Percentiles rank a stretch among this genome's conserved stretches.
These are phyloP conservation scores for Cardiospermum halicacabum DNA, from an alignment of 345 rosid species.

Conservation along the genomic window DNA sequence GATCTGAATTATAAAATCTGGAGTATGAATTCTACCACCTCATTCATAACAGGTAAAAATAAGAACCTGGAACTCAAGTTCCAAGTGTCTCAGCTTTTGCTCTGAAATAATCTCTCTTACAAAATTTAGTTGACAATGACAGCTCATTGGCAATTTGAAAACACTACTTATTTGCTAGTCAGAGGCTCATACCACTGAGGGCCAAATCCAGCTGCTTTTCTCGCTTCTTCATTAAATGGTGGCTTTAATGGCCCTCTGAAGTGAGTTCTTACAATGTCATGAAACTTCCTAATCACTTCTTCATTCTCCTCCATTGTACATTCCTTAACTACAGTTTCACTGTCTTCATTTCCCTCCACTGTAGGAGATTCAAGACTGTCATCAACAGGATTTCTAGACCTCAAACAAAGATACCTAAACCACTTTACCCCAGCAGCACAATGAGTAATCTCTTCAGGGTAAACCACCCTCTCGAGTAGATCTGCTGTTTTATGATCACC, in stretches of 20 bases:
- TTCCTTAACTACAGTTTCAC: slow-evolving; percentile 23
- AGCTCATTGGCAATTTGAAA: background rate
- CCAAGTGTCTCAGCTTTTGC: too few species aligned
- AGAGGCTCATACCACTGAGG: slow-evolving; percentile 90
- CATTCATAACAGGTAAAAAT: background rate
- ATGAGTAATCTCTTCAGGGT: slow-evolving; percentile 90
- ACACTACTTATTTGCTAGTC: slow-evolving; percentile 47
- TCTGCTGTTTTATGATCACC: slow-evolving; percentile 76
- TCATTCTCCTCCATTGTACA: slow-evolving; percentile 28
- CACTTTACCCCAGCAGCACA: slow-evolving; percentile 94
- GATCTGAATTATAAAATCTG: too few species aligned
- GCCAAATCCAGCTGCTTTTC: slow-evolving; percentile 89
- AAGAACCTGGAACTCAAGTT: too few species aligned
- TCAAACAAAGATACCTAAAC: slow-evolving; percentile 70
- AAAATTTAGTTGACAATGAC: background rate
- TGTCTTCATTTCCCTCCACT: slow-evolving; percentile 28
- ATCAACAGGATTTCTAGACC: slow-evolving; percentile 31
- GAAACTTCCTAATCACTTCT: slow-evolving; percentile 60
- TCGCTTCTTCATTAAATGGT: slow-evolving; percentile 82
- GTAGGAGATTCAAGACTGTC: slow-evolving; percentile 13
- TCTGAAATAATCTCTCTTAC: background rate
- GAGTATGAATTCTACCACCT: too few species aligned
- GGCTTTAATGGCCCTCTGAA: slow-evolving; percentile 96
- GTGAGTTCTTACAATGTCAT: slow-evolving; percentile 54
- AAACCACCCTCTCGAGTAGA: slow-evolving; percentile 61